Evolutionary conservation across 73 alveolate genomes (phyloP).

Genomic region (Paramecium sexaurelia): DNA sequence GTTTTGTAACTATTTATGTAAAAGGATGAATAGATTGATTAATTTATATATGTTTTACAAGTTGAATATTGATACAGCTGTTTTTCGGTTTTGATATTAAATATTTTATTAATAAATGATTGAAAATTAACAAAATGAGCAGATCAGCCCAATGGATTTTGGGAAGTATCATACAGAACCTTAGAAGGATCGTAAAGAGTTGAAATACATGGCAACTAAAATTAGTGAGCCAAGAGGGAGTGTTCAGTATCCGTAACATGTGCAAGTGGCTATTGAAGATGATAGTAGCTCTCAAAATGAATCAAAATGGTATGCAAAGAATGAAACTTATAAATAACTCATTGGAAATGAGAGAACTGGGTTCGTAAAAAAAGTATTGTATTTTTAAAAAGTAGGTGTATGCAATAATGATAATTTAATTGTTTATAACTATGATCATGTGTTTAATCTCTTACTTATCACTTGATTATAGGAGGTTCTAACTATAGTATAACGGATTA

Average conservation of each 20-base stretch:
- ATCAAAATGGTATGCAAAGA: conserved; percentile 51
- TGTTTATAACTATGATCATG: conserved; percentile 1
- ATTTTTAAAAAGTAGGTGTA: conserved; percentile 11
- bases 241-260: conserved; percentile 39
- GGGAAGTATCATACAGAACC: background rate
- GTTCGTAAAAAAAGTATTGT: conserved; percentile 28
- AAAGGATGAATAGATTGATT: background rate
- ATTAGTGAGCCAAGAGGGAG: conserved; percentile 48
- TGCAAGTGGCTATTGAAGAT: conserved; percentile 18
- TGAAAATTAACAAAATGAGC: conserved; percentile 2
- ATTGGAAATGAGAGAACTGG: conserved; percentile 36
- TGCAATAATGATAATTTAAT: conserved; percentile 23
- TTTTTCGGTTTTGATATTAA: background rate
- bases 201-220: background rate
- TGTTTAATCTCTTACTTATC: conserved; percentile 1
- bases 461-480: conserved; percentile 21
- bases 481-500: background rate
- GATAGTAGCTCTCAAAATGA: conserved; percentile 16
- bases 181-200: background rate
- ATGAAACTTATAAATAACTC: background rate
- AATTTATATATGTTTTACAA: background rate
- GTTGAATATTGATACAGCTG: background rate
- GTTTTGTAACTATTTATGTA: background rate
- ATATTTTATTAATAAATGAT: background rate
- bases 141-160: background rate